These are phyloP conservation scores for Flaveria brownii DNA, from an alignment of 129 eudicot genomes.

Conservation along the genomic window DNA sequence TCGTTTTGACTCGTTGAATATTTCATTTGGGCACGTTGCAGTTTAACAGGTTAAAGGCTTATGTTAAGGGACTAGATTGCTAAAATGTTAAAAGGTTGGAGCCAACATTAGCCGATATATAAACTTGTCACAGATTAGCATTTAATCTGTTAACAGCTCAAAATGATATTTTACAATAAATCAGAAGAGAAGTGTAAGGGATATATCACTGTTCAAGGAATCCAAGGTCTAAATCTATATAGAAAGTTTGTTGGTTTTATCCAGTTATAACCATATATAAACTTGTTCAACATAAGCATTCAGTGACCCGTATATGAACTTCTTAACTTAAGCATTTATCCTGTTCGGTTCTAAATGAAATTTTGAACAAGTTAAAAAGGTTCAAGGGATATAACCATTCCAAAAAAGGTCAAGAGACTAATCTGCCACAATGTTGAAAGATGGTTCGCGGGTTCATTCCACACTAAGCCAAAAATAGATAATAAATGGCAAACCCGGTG, in stretches of 20 bases:
- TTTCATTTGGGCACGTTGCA: not conserved
- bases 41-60: not conserved
- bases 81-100: not conserved
- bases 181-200: not conserved
- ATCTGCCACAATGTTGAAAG: not conserved
- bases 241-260: not conserved
- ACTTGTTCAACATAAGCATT: conserved; percentile 1
- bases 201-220: not conserved
- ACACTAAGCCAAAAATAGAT: no score
- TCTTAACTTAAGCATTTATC: not conserved
- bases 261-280: not conserved
- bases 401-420: not conserved
- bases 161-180: not conserved
- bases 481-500: no score
- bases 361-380: not conserved
- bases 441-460: not conserved
- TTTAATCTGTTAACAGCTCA: not conserved
- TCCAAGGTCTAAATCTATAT: not conserved
- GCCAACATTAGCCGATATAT: not conserved
- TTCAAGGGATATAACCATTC: not conserved
- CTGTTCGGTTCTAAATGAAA: not conserved
- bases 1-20: not conserved
- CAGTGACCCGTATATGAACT: not conserved
- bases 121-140: not conserved
- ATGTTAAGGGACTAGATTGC: not conserved